Evolutionary conservation across 2,329 filamentous ascomycete species (phyloP).

Genomic region (Sporothrix pseudoabietina): DNA sequence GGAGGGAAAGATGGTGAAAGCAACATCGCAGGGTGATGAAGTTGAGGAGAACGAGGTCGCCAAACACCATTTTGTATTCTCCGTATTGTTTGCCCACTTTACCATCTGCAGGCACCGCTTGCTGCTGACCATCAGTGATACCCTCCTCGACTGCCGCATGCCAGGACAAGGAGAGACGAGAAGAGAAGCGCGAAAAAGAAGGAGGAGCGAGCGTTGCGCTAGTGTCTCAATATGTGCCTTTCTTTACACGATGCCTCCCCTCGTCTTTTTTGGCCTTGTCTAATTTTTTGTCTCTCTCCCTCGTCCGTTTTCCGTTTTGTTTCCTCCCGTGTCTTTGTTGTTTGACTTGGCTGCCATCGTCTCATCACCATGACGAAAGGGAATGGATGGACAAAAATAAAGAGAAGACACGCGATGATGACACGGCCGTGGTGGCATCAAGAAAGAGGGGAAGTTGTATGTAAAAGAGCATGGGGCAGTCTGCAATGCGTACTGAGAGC

Average conservation of each 20-base stretch:
- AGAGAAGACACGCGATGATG: background rate
- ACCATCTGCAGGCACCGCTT: background rate
- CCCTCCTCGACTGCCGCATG: background rate
- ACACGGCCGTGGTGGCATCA: background rate
- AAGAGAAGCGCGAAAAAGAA: background rate
- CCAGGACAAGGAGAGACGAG: background rate
- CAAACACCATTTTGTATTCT: background rate
- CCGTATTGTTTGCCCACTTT: background rate
- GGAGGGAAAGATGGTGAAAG: background rate
- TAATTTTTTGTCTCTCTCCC: background rate
- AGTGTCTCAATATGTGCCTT: background rate
- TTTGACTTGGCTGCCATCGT: background rate
- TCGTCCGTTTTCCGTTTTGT: background rate
- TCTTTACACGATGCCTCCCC: background rate
- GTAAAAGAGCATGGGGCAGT: background rate
- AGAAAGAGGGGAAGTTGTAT: too few species aligned
- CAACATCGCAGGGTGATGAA: background rate
- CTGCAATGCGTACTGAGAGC: background rate
- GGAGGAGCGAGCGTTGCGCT: constrained; percentile 17
- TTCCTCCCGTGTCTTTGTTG: background rate
- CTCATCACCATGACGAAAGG: background rate
- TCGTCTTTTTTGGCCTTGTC: background rate
- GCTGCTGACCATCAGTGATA: background rate
- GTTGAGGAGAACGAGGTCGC: background rate
- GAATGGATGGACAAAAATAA: background rate